Evolutionary conservation across 139 green algal species (phyloP).

Genomic region (Eudorina sp.): DNA sequence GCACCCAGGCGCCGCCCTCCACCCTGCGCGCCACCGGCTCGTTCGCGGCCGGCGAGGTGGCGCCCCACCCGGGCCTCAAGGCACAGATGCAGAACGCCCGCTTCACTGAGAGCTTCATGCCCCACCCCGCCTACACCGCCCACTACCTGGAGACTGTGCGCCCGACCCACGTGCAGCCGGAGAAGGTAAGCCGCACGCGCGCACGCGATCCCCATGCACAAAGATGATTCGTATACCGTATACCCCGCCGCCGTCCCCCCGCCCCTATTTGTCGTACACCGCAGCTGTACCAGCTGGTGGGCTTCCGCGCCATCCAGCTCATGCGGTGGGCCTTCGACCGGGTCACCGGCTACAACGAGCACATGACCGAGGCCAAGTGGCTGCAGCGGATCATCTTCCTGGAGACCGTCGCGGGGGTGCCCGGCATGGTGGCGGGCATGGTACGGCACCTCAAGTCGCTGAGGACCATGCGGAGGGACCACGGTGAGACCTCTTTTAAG

Average conservation of each 20-base stretch:
- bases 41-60: conserved; percentile 34
- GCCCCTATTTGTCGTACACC: neutral
- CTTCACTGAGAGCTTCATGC: conserved; percentile 28
- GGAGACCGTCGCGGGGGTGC: conserved; percentile 93
- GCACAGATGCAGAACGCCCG: neutral
- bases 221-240: neutral
- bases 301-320: conserved; percentile 41
- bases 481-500: too few relatives aligned
- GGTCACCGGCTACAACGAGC: conserved; percentile 74
- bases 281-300: conserved; percentile 62
- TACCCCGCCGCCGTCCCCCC: neutral
- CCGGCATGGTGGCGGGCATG: conserved; percentile 94
- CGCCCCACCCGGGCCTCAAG: conserved; percentile 32
- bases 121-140: conserved; percentile 64
- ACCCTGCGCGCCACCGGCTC: conserved; percentile 4
- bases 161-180: conserved; percentile 67
- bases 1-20: neutral
- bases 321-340: conserved; percentile 78
- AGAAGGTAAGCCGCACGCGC: conserved; percentile 57
- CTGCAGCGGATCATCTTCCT: conserved; percentile 88
- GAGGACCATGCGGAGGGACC: conserved; percentile 84
- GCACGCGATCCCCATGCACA: neutral
- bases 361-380: conserved; percentile 78
- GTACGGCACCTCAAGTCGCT: conserved; percentile 91
- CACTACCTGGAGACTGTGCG: conserved; percentile 77